Evolutionary conservation across 176 grass and related monocot species (phyloP).

Genomic region (Oryza coarctata): DNA sequence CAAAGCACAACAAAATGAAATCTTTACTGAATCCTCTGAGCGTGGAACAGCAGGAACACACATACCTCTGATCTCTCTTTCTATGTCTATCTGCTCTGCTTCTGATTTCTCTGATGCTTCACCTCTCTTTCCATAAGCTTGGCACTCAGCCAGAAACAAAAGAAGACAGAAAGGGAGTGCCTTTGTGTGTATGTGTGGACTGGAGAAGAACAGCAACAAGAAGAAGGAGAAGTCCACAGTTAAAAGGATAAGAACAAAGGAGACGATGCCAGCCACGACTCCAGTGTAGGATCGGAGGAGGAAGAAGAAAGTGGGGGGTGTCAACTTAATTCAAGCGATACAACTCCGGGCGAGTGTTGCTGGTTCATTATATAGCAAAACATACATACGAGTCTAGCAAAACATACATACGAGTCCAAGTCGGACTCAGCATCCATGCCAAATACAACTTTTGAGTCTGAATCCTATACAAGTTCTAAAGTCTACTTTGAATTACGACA

Average conservation of each 20-base stretch:
- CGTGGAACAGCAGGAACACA: not conserved
- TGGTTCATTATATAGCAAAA: too few species aligned
- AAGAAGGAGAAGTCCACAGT: not conserved
- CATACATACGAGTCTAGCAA: too few species aligned
- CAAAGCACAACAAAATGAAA: not conserved
- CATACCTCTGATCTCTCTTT: not conserved
- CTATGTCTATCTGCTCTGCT: not conserved
- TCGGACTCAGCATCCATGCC: too few species aligned
- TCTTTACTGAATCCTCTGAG: not conserved
- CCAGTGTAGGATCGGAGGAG: not conserved
- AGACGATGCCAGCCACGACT: not conserved
- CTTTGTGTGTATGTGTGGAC: not conserved
- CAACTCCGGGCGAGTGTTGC: too few species aligned
- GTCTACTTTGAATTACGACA: too few species aligned
- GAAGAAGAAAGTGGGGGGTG: too few species aligned
- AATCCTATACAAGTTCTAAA: too few species aligned
- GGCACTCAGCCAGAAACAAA: not conserved
- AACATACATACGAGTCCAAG: too few species aligned
- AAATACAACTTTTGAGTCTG: too few species aligned
- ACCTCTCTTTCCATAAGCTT: not conserved
- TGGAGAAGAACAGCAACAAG: too few species aligned
- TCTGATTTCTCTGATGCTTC: not conserved
- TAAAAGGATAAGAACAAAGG: not conserved
- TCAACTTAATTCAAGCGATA: too few species aligned
- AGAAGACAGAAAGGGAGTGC: not conserved